Base-by-base conservation (phyloP, 164 flowering plant genomes). In the Hamamelis virginiana region DNA sequence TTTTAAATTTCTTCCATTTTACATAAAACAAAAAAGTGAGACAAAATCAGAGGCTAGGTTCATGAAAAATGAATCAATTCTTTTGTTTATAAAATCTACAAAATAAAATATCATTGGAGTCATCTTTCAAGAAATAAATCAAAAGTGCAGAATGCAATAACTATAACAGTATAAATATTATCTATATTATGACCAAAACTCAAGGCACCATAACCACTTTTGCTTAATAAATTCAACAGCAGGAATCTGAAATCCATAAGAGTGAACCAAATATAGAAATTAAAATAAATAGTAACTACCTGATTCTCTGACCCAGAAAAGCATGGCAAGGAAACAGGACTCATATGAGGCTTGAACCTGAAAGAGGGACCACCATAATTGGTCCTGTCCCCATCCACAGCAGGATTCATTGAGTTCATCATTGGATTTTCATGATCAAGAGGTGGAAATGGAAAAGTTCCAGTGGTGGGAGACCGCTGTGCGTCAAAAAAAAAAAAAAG, bases 401-500 rank as follows among this genome's bases (percentile, higher is more conserved):
- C 23, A 59, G 76, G 50, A 62, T 70, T 21, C 46, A 67, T 64
- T 9, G 76, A 50, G 59, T 72, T 61, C 16, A 68, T 66, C 65
- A 73, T 65, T 52, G 71, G 50, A 69, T 65, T 58, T 28, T 78
- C 88, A 59, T 69, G 73, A 71, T 64, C 51, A 26, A 74, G 41
- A 56, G 79, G 45, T 5, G 85, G 77, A 6, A 75, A 62, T 33
- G 72, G 77, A 72, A 81, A 81, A 27, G 86, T 80, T 71, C 93
- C 96, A 16, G 93, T 89, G 62, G 96, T 89, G 8, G 96, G 96
- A 75, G 96, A 89, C 27, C 78, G 71, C 70, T 78, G 79, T 69
- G 79, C 80, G 82, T 75, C 26, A 51, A 57, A 67, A 25, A 58
- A 58, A 18, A 65, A 43, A 16, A 41, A 53, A 22, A 65, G 66